Base-by-base conservation (phyloP, 768 basidiomycete genomes). In the Russula earlei region DNA sequence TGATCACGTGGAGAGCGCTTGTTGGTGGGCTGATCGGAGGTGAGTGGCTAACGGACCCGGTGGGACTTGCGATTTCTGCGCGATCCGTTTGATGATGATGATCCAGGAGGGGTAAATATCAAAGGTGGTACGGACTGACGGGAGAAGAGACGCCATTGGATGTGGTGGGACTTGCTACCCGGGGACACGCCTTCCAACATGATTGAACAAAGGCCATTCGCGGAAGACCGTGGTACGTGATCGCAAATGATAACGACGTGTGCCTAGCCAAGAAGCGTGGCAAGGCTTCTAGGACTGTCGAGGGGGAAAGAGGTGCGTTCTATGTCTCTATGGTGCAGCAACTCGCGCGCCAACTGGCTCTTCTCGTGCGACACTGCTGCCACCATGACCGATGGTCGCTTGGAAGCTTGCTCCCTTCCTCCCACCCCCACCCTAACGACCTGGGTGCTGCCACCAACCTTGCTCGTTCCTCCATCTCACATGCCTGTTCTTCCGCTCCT, bases 191-290 rank as follows among this genome's bases (percentile, higher is more conserved):
- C 9, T 36, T 42, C 48, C 49, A 56, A 15, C 29, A 50, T n/a
- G 49, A n/a, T n/a, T n/a, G n/a, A 50, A 56, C 50, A 56, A 37
- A 56, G 8, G 11, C 42, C 55, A 6, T 31, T 56, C 3, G 48
- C 19, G 11, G 55, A 38, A 22, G 55, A 50, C 19, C 34, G 10
- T 19, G 55, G 55, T n/a, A 55, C 14, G 54, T 37, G 41, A 49
- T 43, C 54, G 43, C 49, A 14, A 34, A n/a, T 15, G 47, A 55
- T 27, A 34, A 36, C 2, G 25, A 47, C 41, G 29, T 31, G n/a
- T n/a, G n/a, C n/a, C n/a, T n/a, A n/a, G n/a, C n/a, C n/a, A n/a
- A n/a, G n/a, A n/a, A n/a, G n/a, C n/a, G n/a, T n/a, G n/a, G n/a
- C n/a, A n/a, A n/a, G n/a, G n/a, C n/a, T n/a, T n/a, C n/a, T n/a